Base-by-base conservation (phyloP, 371 early-diverging fungal genomes). In the Pancytospora epiphaga region DNA sequence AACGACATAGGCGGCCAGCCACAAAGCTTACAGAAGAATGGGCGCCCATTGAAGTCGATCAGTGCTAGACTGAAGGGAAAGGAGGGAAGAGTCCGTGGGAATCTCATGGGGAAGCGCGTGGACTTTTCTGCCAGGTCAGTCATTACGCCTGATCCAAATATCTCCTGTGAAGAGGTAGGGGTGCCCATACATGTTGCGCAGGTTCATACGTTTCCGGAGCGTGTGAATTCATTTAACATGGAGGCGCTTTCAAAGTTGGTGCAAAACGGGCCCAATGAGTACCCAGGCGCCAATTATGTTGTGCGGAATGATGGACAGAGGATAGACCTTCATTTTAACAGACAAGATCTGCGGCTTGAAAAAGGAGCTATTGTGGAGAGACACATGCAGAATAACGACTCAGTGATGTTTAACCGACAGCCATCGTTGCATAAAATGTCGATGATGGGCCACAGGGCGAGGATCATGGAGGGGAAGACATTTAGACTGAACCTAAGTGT, bases 61-160 rank as follows among this genome's bases (percentile, higher is more conserved):
- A 87, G 93, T 67, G 93, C 94, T 22, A 86, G 99, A 75, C 85
- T 98, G 62, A 95, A 97, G 86, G 97, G 97, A 68, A 98, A 98
- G 81, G 99, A 98, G 84, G 99, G 97, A 49, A 89, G 97, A 72
- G 85, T 98, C 58, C 88, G 99, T 82, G 95, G 95, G 58, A 97
- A 98, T 81, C 82, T 98, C 75, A 98, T 98, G 99, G 99, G 99
- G 58, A 98, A 98, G 82, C 90, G 99, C 84, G 97, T 98, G 0
- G 97, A 97, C 82, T 98, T 96, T 81, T 92, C 93, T 50, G 96
- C 99, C 3, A 89, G 99, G 80, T 94, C 95, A 1, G 99, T 98
- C 64, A 96, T 98, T 81, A 94, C 99, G 1, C 94, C 95, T 66
- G 99, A 98, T 81, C 94, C 96, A 43, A 95, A 94, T 81, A 84